Base-by-base conservation (phyloP, 306 rosid species). In the Cucurbita ficifolia region DNA sequence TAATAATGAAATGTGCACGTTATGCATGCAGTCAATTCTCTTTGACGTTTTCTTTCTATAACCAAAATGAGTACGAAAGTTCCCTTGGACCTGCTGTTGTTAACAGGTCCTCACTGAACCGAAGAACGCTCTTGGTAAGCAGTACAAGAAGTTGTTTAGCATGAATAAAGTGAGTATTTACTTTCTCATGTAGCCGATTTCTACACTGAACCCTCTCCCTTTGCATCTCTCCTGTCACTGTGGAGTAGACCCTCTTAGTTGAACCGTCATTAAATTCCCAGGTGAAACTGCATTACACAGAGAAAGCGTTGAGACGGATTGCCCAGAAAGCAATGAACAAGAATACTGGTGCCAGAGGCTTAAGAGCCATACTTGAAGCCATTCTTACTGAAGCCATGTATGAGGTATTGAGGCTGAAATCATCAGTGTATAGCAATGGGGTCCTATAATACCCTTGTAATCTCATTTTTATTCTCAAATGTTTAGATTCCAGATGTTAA, bases 301-400 rank as follows among this genome's bases (percentile, higher is more conserved):
- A 83, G 50, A 86, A 84, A 29, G 97, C 98, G 63, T 79, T 88
- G 35, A 88, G 90, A 82, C 74, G 81, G 61, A 85, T 90, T 81
- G 94, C 98, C 56, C 80, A 84, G 76, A 90, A 88, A 82, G 97
- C 98, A 39, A 88, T 93, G 94, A 84, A 86, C 46, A 93, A 90
- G 84, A 93, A 93, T 81, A 93, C 98, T 1, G 97, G 98, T 68
- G 98, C 98, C 50, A 87, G 98, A 81, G 98, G 98, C 57, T 82
- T 90, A 75, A 90, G 98, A 82, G 85, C 98, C 58, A 54, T 93
- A 68, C 78, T 93, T 36, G 98, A 93, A 85, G 86, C 68, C 82
- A 86, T 86, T 80, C 87, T 93, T 77, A 90, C 97, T 6, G 97
- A 93, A 70, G 88, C 97, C 69, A 93, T 93, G 98, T 93, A 78